These are phyloP conservation scores for Skeletonema grethae DNA, from an alignment of 108 stramenopile genomes.

Conservation along the genomic window DNA sequence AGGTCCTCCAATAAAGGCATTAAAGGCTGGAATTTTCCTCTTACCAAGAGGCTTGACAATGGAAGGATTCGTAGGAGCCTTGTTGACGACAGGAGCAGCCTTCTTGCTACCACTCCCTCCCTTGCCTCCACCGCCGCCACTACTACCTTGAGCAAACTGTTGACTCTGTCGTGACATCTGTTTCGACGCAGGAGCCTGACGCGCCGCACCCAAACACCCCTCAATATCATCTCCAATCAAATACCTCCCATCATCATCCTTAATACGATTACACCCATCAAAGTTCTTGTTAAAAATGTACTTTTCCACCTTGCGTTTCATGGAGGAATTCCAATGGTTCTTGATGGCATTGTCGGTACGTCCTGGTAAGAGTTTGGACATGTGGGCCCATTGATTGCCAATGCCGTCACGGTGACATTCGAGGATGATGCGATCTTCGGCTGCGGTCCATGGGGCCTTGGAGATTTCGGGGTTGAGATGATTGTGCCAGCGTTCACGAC, in stretches of 20 bases:
- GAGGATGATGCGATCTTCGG: slow-evolving; percentile 90
- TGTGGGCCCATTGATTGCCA: slow-evolving; percentile 96
- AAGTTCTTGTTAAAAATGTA: slow-evolving; percentile 63
- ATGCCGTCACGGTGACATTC: slow-evolving; percentile 62
- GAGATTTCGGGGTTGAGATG: slow-evolving; percentile 95
- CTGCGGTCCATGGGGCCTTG: slow-evolving; percentile 86
- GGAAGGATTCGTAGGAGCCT: slow-evolving; percentile 2
- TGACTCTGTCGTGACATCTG: not conserved
- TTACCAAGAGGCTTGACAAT: not conserved
- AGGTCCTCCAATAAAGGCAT: not conserved
- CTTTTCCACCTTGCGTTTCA: slow-evolving; percentile 90
- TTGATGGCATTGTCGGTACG: slow-evolving; percentile 98
- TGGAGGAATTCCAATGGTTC: slow-evolving; percentile 96
- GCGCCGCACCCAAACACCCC: slow-evolving; percentile 64
- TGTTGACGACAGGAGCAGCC: not conserved
- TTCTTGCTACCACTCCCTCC: not conserved
- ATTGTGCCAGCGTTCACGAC: slow-evolving; percentile 99
- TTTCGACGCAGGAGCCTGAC: not conserved
- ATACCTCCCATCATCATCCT: slow-evolving; percentile 55
- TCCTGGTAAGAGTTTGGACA: slow-evolving; percentile 85
- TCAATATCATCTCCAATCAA: slow-evolving; percentile 76
- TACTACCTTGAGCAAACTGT: not conserved
- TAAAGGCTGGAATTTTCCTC: not conserved
- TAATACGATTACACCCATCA: slow-evolving; percentile 34
- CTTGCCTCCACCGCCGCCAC: not conserved